These are phyloP conservation scores for Russula sp. DNA, from an alignment of 768 basidiomycete genomes.

Conservation along the genomic window DNA sequence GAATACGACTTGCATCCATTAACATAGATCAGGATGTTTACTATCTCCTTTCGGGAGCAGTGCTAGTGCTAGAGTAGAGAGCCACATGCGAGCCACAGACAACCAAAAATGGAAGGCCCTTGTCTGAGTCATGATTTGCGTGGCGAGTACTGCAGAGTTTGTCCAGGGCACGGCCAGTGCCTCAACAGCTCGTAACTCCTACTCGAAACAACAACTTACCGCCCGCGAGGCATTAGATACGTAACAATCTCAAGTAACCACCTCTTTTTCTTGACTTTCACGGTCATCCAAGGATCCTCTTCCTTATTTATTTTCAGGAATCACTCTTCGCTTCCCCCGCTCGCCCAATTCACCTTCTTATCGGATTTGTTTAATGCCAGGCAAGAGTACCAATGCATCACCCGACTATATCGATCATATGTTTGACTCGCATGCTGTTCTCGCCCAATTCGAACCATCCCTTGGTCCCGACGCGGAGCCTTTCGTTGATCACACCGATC, in stretches of 20 bases:
- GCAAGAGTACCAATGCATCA: slow-evolving; percentile 15
- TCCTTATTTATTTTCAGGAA: slow-evolving; percentile 10
- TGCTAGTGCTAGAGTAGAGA: no score
- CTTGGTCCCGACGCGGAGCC: not conserved
- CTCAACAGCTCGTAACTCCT: not conserved
- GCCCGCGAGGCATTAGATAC: not conserved
- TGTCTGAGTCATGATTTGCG: not conserved
- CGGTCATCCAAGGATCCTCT: not conserved
- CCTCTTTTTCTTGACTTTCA: not conserved
- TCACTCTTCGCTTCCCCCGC: not conserved
- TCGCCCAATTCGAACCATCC: slow-evolving; percentile 15
- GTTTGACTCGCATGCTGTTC: slow-evolving; percentile 12
- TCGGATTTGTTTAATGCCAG: slow-evolving; percentile 20
- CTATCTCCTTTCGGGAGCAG: no score
- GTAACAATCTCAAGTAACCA: not conserved
- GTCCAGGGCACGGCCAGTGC: not conserved
- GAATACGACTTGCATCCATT: no score
- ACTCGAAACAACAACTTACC: not conserved
- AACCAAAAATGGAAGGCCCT: slow-evolving; percentile 3
- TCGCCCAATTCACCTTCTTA: not conserved
- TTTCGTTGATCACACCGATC: not conserved
- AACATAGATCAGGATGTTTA: no score
- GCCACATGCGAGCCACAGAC: not conserved
- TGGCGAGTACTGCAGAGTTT: not conserved
- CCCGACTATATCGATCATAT: slow-evolving; percentile 6